Conservation (phyloP, 78 protist species). For the Cavenderia fasciculata region DNA sequence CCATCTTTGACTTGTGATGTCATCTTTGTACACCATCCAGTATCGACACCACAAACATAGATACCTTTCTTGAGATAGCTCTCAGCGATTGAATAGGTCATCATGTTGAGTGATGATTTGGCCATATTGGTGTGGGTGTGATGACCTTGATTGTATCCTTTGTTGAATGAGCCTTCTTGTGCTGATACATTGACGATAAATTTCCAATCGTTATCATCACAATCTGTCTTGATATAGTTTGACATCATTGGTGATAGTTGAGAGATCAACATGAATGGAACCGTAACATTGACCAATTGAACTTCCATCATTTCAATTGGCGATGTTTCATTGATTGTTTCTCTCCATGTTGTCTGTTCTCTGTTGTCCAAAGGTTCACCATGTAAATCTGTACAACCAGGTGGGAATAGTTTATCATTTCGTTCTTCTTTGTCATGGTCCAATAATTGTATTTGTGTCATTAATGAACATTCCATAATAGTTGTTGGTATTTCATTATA, state of each 20-base stretch:
- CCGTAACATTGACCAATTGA: conserved; percentile 70
- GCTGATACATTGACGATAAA: conserved; percentile 94
- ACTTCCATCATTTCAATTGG: conserved; percentile 71
- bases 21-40: conserved; percentile 86
- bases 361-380: conserved; percentile 86
- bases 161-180: conserved; percentile 94
- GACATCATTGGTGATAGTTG: conserved; percentile 45
- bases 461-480: not conserved
- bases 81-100: conserved; percentile 88
- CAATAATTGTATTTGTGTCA: not conserved
- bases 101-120: conserved; percentile 89
- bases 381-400: conserved; percentile 41
- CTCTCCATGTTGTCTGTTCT: conserved; percentile 16
- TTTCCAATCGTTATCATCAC: not conserved
- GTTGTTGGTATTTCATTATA: too few relatives aligned
- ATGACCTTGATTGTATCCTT: conserved; percentile 85
- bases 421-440: conserved; percentile 22
- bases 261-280: conserved; percentile 81
- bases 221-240: not conserved
- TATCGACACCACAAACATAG: conserved; percentile 84
- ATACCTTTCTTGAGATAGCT: conserved; percentile 68
- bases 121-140: conserved; percentile 99
- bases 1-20: conserved; percentile 76
- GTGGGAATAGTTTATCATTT: conserved; percentile 74
- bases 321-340: conserved; percentile 71